These are phyloP conservation scores for Trypanosoma congolense DNA, from an alignment of 208 protist genomes.

Conservation along the genomic window DNA sequence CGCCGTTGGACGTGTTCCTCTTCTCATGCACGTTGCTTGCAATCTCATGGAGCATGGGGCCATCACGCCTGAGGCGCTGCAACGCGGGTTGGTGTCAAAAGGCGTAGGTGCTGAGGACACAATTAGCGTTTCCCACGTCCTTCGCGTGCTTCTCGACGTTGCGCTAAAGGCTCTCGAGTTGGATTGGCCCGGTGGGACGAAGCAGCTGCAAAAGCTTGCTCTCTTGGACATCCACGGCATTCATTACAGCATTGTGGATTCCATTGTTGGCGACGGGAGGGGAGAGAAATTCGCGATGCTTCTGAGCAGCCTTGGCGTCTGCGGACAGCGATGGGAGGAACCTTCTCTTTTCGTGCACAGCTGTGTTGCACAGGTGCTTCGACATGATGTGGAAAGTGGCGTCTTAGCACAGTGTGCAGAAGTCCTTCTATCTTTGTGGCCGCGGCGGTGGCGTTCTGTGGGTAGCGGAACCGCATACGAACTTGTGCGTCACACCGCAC, in stretches of 20 bases:
- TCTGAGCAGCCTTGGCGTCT: constrained; percentile 44
- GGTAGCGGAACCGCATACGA: constrained; percentile 47
- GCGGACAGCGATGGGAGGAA: constrained; percentile 68
- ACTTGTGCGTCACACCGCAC: constrained; percentile 72
- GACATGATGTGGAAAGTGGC: neutral
- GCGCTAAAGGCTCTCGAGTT: constrained; percentile 38
- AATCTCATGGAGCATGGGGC: constrained; percentile 37
- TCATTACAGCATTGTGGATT: constrained; percentile 49
- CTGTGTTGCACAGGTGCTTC: constrained; percentile 40
- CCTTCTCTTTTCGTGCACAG: constrained; percentile 56
- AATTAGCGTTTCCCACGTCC: constrained; percentile 53
- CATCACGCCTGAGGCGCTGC: constrained; percentile 24
- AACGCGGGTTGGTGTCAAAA: constrained; percentile 20
- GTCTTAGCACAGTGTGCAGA: constrained; percentile 26
- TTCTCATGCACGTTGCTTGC: constrained; percentile 57
- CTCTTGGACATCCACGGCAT: constrained; percentile 62
- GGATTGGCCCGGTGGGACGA: constrained; percentile 27
- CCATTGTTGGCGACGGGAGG: constrained; percentile 30
- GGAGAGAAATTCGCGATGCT: constrained; percentile 37
- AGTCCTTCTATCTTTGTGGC: constrained; percentile 51
- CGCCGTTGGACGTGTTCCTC: constrained; percentile 58
- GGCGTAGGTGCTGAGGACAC: constrained; percentile 32
- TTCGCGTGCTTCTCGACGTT: constrained; percentile 45
- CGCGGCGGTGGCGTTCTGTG: constrained; percentile 67
- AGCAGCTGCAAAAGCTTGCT: constrained; percentile 33